A percentile compares a stretch with the other conserved stretches of the same genome.
Conservation (phyloP, 148 eudicot species). For the Rheum nobile region DNA sequence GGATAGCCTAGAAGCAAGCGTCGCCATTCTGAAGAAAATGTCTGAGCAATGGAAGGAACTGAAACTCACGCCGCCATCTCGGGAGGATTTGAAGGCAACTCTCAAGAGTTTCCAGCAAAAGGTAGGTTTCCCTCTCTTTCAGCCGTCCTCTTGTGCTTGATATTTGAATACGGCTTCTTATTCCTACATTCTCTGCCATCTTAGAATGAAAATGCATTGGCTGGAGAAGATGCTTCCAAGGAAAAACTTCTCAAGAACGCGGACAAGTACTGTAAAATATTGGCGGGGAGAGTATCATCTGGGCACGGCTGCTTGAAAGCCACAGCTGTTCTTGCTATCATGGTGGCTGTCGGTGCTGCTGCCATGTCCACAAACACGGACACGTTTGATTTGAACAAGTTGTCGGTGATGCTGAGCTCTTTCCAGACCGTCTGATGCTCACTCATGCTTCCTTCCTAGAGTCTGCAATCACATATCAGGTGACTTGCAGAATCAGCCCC, state of each 20-base stretch:
- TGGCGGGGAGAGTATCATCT: constrained; percentile 50
- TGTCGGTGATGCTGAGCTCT: constrained; percentile 42
- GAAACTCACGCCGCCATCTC: constrained; percentile 32
- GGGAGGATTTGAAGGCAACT: constrained; percentile 37
- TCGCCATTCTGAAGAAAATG: constrained; percentile 48
- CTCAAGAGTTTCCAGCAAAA: constrained; percentile 55
- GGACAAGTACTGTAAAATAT: constrained; percentile 50
- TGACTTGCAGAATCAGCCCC: background rate
- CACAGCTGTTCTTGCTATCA: constrained; percentile 24
- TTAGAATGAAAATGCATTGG: constrained; percentile 54
- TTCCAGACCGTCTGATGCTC: constrained; percentile 29
- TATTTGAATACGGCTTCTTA: background rate
- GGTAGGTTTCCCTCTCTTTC: constrained; percentile 23
- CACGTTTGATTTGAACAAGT: constrained; percentile 40
- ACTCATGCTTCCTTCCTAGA: background rate
- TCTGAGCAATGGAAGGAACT: constrained; percentile 41
- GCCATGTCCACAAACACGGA: constrained; percentile 33
- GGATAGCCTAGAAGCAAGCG: constrained; percentile 56
- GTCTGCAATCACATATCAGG: background rate
- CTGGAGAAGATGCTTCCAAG: constrained; percentile 33
- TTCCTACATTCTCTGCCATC: background rate
- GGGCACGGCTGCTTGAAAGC: constrained; percentile 53
- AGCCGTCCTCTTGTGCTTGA: background rate
- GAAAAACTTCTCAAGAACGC: constrained; percentile 41
- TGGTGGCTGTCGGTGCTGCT: constrained; percentile 41